Evolutionary conservation across 2,329 filamentous ascomycete species (phyloP).

Genomic region (Penicillium brevicompactum): DNA sequence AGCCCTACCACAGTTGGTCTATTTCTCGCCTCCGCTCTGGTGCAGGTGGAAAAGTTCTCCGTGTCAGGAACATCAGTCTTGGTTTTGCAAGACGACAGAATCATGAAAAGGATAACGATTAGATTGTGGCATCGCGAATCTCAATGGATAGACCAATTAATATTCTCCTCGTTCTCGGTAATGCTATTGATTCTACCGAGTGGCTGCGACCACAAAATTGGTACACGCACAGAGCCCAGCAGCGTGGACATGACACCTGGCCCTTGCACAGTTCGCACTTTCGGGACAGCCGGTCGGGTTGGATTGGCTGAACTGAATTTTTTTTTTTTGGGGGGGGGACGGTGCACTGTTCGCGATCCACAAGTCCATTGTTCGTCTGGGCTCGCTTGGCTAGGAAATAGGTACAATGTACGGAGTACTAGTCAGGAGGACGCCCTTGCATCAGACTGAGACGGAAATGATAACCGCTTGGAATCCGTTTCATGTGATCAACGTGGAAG

Average conservation of each 20-base stretch:
- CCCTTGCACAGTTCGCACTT: conserved; percentile 12
- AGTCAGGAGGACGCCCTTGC: conserved; percentile 8
- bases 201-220: conserved; percentile 14
- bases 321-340: not conserved
- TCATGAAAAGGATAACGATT: not conserved
- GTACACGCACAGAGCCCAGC: conserved; percentile 7
- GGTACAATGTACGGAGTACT: not conserved
- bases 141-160: not conserved
- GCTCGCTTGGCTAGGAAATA: conserved; percentile 4
- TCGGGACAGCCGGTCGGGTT: not conserved
- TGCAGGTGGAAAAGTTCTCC: not conserved
- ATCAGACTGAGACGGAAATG: not conserved
- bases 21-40: not conserved
- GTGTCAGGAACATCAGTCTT: not conserved
- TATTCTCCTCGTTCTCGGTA: not conserved
- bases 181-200: conserved; percentile 11
- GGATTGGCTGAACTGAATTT: not conserved
- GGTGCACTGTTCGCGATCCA: conserved; percentile 1
- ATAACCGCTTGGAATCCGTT: not conserved
- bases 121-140: not conserved
- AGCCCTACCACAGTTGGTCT: conserved; percentile 15
- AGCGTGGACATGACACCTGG: conserved; percentile 24
- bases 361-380: not conserved
- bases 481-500: conserved; percentile 16
- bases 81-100: not conserved